These are phyloP conservation scores for Cicer yamashitae DNA, from an alignment of 306 rosid species.

Conservation along the genomic window DNA sequence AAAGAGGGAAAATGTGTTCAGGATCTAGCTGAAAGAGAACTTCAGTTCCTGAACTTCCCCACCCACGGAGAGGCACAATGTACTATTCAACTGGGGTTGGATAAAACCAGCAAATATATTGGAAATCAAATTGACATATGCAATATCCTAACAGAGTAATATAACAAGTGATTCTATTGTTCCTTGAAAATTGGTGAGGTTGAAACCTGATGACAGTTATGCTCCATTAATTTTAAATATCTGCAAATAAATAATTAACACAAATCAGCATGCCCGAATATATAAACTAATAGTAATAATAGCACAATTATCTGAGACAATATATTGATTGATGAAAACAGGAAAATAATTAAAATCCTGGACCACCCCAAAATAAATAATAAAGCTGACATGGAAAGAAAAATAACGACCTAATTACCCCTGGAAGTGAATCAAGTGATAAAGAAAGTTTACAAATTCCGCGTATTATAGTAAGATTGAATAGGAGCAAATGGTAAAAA, in stretches of 20 bases:
- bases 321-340: conserved; percentile 7
- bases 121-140: conserved; percentile 18
- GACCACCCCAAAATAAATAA: neutral
- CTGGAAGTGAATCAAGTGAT: neutral
- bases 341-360: neutral
- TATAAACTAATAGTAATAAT: neutral
- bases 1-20: conserved; percentile 3
- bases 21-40: conserved; percentile 20
- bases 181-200: conserved; percentile 31
- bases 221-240: conserved; percentile 18
- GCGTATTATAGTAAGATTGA: neutral
- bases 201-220: conserved; percentile 26
- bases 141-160: neutral
- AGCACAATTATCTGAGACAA: neutral
- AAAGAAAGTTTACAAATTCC: neutral
- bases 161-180: neutral
- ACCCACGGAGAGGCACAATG: neutral
- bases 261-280: conserved; percentile 40
- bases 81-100: conserved; percentile 19
- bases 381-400: neutral
- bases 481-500: neutral
- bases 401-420: neutral
- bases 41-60: conserved; percentile 28
- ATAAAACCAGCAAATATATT: conserved; percentile 19
- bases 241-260: conserved; percentile 43